Conservation (phyloP, 805 yeast species). For the Candida takata region DNA sequence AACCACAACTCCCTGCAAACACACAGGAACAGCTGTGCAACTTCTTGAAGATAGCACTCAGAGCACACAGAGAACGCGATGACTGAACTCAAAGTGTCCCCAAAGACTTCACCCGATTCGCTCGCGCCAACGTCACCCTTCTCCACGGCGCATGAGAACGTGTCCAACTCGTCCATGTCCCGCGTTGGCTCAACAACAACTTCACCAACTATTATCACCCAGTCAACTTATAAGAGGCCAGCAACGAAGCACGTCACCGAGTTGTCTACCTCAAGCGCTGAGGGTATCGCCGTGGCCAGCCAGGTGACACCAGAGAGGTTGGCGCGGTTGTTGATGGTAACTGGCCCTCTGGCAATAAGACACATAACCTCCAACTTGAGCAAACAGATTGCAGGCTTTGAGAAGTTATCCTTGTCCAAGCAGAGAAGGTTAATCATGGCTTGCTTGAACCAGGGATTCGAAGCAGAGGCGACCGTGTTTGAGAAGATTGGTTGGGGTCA, state of each 20-base stretch:
- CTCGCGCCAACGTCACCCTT: conserved; percentile 23
- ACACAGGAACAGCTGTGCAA: too few relatives aligned
- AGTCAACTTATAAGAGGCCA: conserved; percentile 22
- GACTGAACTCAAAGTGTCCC: conserved; percentile 7
- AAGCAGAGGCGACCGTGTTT: conserved; percentile 50
- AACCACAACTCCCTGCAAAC: too few relatives aligned
- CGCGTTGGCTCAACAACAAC: conserved; percentile 7
- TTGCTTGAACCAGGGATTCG: conserved; percentile 70
- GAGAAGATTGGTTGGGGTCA: conserved; percentile 98
- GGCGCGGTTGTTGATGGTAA: conserved; percentile 56
- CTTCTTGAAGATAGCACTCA: too few relatives aligned
- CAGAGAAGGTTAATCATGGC: conserved; percentile 88
- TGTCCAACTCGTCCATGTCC: conserved; percentile 14
- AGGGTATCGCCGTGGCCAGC: conserved; percentile 81
- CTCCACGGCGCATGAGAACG: conserved; percentile 14
- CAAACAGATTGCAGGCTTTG: conserved; percentile 70
- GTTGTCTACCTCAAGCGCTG: conserved; percentile 76
- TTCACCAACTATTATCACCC: conserved; percentile 22
- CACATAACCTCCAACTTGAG: conserved; percentile 78
- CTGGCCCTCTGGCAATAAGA: conserved; percentile 88
- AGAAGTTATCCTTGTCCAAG: conserved; percentile 72
- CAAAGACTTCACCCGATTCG: conserved; percentile 18
- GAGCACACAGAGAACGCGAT: too few relatives aligned
- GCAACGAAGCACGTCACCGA: conserved; percentile 24
- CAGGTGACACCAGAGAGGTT: conserved; percentile 75